Base-by-base conservation (phyloP, 306 rosid species). In the Vicia faba region DNA sequence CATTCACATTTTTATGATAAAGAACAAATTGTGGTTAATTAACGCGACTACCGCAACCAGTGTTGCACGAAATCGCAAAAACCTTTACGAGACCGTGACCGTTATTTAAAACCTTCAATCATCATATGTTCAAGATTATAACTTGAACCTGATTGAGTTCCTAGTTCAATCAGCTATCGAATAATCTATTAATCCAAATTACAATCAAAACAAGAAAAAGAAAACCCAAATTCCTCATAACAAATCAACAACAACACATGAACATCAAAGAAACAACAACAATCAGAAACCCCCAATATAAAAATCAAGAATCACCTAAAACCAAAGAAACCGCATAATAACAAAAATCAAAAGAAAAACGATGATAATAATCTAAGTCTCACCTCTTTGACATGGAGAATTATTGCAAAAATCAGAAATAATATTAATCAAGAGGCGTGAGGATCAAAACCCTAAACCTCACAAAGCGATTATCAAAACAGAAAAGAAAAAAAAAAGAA, bases 371-470 rank as follows among this genome's bases (percentile, higher is more conserved):
- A 33, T 46, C 23, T 36, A 33, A 1, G 38, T 25, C 70, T 71
- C 25, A 82, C 86, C 86, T 78, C 73, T 56, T 82, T 41, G 86
- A 78, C 86, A 82, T 82, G 78, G 78, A 51, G 45, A 58, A 26
- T 8, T 3, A 28, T 59, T 57, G 43, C 61, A 3, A 57, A 29
- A 50, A 50, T 18, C 13, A 19, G 23, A 33, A 39, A 23, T 14
- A 26, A 46, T 26, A 13, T 5, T 15, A 33, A 53, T 31, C 20
- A 20, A 56, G 54, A 70, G 68, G 15, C 20, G 48, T 0, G 65
- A 61, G 35, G 78, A 78, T 70, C 59, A 71, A 82, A 82, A 78
- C 81, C 86, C 86, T 74, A 82, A 78, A 82, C 80, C 85, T 70
- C 82, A 1, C 58, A 59, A 35, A 5, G 49, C 54, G 44, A 45